phyloP scores from a whole-genome alignment of 495 filamentous ascomycete species.

The Arthonia radiata region DNA sequence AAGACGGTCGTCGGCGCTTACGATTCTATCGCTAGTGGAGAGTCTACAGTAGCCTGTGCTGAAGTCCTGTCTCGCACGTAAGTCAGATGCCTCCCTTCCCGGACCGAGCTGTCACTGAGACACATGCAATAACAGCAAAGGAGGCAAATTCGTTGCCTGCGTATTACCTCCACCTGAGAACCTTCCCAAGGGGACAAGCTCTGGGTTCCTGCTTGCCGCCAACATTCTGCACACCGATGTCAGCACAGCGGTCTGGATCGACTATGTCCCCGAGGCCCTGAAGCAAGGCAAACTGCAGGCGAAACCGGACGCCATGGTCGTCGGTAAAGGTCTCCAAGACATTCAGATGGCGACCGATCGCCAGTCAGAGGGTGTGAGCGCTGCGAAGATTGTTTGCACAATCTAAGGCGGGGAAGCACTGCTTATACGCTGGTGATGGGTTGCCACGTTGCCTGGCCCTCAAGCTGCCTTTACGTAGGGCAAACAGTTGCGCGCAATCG shows the following conservation, averaged over 20 bases:
- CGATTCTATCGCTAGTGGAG: conserved; percentile 10
- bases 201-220: no score
- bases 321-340: conserved; percentile 16
- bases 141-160: conserved; percentile 7
- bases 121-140: conserved; percentile 12
- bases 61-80: no score
- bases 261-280: conserved; percentile 16
- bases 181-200: no score
- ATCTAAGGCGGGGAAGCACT: no score
- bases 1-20: conserved; percentile 10
- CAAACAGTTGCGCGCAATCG: no score
- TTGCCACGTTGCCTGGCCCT: no score
- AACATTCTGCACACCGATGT: conserved; percentile 13
- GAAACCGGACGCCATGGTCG: conserved; percentile 13
- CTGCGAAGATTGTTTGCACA: conserved; percentile 22
- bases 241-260: conserved; percentile 12
- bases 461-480: no score
- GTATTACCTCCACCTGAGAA: conserved; percentile 8
- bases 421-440: no score
- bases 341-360: conserved; percentile 19
- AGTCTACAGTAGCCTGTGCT: conserved; percentile 3
- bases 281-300: conserved; percentile 7
- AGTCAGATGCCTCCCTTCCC: no score
- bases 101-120: no score
- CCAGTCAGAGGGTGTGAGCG: conserved; percentile 18